Conservation (phyloP, 2,329 filamentous ascomycete genomes). For the Metarhizium guizhouense region DNA sequence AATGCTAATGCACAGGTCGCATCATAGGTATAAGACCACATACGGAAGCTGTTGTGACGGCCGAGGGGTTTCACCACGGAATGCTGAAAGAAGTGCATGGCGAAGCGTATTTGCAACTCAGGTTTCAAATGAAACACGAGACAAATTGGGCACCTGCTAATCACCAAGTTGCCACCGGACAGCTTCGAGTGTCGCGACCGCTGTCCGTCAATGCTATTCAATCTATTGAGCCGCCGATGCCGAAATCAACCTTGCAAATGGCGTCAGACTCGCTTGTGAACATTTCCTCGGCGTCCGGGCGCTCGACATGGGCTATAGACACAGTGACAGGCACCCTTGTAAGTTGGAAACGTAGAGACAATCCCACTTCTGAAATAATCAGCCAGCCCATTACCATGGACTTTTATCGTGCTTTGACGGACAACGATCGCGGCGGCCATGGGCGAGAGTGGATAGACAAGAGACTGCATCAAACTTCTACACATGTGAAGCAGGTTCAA, state of each 20-base stretch:
- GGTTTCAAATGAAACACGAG: slow-evolving; percentile 32
- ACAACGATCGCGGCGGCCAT: slow-evolving; percentile 53
- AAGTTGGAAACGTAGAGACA: slow-evolving; percentile 28
- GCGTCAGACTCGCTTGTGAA: slow-evolving; percentile 15
- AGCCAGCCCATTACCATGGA: slow-evolving; percentile 36
- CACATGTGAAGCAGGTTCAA: slow-evolving; percentile 28
- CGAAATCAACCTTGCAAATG: slow-evolving; percentile 14
- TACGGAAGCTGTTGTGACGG: slow-evolving; percentile 22
- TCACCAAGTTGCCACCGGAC: slow-evolving; percentile 42
- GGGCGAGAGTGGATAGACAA: slow-evolving; percentile 48
- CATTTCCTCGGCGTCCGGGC: slow-evolving; percentile 25
- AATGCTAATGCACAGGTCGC: neutral
- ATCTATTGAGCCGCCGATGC: slow-evolving; percentile 8
- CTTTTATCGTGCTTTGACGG: slow-evolving; percentile 57
- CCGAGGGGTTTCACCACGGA: slow-evolving; percentile 21
- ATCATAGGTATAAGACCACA: slow-evolving; percentile 34
- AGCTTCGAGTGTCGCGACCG: slow-evolving; percentile 31
- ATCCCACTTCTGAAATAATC: slow-evolving; percentile 29
- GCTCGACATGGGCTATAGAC: slow-evolving; percentile 34
- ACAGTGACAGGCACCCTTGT: slow-evolving; percentile 31
- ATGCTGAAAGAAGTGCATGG: slow-evolving; percentile 13
- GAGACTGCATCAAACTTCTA: slow-evolving; percentile 35
- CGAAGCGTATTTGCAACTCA: slow-evolving; percentile 39
- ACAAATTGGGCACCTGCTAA: slow-evolving; percentile 43
- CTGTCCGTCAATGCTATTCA: slow-evolving; percentile 16